phyloP scores from a whole-genome alignment of 2,329 filamentous ascomycete genomes.

The Colletotrichum tamarilloi region DNA sequence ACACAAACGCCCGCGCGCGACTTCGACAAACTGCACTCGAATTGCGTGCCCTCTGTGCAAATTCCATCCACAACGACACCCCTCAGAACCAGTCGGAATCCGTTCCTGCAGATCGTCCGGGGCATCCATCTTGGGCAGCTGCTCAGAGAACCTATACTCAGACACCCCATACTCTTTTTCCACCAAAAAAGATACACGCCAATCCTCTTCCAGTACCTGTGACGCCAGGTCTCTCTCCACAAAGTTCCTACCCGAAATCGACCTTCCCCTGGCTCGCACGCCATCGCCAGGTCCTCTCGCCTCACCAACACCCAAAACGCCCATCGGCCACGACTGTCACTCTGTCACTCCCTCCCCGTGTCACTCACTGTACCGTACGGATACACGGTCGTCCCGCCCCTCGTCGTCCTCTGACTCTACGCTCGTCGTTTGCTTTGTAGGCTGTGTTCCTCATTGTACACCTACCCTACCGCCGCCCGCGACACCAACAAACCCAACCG shows the following conservation, averaged over 20 bases:
- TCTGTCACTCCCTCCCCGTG: neutral
- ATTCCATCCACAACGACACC: constrained; percentile 4
- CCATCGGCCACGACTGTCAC: constrained; percentile 15
- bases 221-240: neutral
- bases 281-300: constrained; percentile 35
- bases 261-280: constrained; percentile 34
- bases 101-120: constrained; percentile 32
- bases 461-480: neutral
- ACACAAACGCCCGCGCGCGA: constrained; percentile 17
- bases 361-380: constrained; percentile 4
- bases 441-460: constrained; percentile 12
- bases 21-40: constrained; percentile 8
- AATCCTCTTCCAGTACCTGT: constrained; percentile 7
- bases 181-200: neutral
- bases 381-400: neutral
- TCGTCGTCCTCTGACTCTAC: neutral
- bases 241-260: constrained; percentile 9
- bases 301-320: constrained; percentile 31
- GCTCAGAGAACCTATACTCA: neutral
- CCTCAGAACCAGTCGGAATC: constrained; percentile 25
- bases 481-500: neutral
- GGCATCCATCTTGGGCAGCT: constrained; percentile 26
- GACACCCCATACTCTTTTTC: neutral
- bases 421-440: neutral
- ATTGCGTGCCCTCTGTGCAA: constrained; percentile 21